phyloP scores from a whole-genome alignment of 768 basidiomycete species.

The Symmetrospora coprosmae region DNA sequence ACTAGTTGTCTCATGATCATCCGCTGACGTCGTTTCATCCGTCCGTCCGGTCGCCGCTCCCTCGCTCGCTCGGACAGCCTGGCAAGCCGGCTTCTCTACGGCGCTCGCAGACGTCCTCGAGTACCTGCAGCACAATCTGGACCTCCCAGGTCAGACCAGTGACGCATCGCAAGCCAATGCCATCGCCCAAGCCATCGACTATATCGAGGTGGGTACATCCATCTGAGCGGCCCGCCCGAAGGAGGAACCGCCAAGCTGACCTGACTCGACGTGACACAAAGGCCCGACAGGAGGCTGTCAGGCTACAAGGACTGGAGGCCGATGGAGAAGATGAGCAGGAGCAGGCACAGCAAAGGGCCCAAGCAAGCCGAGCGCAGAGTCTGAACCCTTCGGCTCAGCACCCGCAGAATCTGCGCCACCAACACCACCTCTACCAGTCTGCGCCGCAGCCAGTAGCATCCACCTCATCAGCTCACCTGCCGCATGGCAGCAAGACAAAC shows the following conservation, averaged over 20 bases:
- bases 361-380: background rate
- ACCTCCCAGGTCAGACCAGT: background rate
- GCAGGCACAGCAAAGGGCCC: background rate
- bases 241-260: background rate
- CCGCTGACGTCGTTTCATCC: background rate
- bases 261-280: background rate
- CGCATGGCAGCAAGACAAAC: background rate
- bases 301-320: background rate
- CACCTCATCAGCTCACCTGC: background rate
- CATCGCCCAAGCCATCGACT: constrained; percentile 13
- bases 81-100: constrained; percentile 12
- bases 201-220: constrained; percentile 14
- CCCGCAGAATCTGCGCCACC: background rate
- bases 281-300: constrained; percentile 18
- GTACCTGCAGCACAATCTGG: constrained; percentile 17
- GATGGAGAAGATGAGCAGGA: constrained; percentile 9
- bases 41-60: background rate
- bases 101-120: constrained; percentile 20
- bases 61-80: background rate
- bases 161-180: background rate
- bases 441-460: background rate
- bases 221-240: background rate
- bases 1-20: too few species aligned
- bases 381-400: background rate
- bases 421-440: background rate